Evolutionary conservation across 2,329 filamentous ascomycete genomes (phyloP), one percentile per base, ranked within the genome.

Genomic region (Aplosporella prunicola): DNA sequence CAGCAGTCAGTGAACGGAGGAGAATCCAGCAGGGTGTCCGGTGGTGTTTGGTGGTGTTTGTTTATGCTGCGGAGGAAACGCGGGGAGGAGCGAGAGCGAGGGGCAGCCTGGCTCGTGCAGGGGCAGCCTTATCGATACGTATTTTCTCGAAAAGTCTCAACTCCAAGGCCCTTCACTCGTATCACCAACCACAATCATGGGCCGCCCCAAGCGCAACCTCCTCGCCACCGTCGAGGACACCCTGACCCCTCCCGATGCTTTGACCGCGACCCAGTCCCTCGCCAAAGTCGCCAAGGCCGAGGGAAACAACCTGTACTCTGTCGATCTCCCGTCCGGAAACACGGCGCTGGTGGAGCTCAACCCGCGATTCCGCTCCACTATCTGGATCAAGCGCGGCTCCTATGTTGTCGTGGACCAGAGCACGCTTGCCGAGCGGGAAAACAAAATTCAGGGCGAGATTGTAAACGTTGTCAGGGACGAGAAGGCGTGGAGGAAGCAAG

Each of bases 391-490:
- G 61, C 78, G 86, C 13, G 83, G 87, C 20, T 85, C 86, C 1
- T 96, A 80, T 58, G 87, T 95, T 20, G 64, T 96, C 9, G 72
- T 94, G 10, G 83, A 96, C 47, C 80, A 75, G 16, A 69, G 71
- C 20, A 68, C 73, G 2, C 67, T 79, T 24, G 76, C 78, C 18
- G 76, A 72, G 16, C 65, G 78, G 35, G 79, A 81, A 29, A 86
- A 86, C 51, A 87, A 86, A 58, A 74, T 93, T 9, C 72, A 75
- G 35, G 91, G 89, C 10, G 85, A 94, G 60, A 95, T 98, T 51
- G 71, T 93, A 48, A 95, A 95, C 53, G 77, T 96, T 23, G 87
- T 96, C 24, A 72, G 85, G 24, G 86, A 95, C 52, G 88, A 95
- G 66, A 93, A 85, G 63, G 70, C 71, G 28, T 98, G 91, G 91